phyloP scores from a whole-genome alignment of 306 rosid species.

The Albizia julibrissin region DNA sequence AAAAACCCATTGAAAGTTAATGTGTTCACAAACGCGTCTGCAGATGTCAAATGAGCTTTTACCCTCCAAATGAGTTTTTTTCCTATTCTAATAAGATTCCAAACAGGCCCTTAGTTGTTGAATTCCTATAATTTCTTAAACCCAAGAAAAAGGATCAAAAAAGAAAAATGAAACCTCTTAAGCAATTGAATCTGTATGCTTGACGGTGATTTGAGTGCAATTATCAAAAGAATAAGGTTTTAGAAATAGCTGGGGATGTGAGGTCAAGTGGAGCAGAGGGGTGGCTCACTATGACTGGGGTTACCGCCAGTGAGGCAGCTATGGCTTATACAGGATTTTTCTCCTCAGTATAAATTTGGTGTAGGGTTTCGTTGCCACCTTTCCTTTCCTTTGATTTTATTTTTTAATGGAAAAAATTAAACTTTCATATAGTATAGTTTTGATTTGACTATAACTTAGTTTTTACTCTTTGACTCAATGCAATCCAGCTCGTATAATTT shows the following conservation, averaged over 20 bases:
- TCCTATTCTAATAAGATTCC: too few species aligned
- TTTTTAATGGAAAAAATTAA: not conserved
- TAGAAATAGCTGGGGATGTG: too few species aligned
- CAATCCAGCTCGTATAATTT: too few species aligned
- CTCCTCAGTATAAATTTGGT: not conserved
- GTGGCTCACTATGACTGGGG: constrained; percentile 52
- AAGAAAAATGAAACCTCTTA: not conserved
- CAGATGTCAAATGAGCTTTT: too few species aligned
- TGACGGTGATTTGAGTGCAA: constrained; percentile 17
- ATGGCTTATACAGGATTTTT: constrained; percentile 54
- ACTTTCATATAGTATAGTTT: too few species aligned
- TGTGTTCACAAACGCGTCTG: too few species aligned
- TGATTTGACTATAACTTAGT: too few species aligned
- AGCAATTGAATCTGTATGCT: constrained; percentile 8
- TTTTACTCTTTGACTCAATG: too few species aligned
- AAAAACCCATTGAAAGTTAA: too few species aligned
- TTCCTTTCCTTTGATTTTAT: not conserved
- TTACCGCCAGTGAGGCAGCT: constrained; percentile 37
- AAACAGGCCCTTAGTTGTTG: too few species aligned
- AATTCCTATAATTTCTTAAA: not conserved
- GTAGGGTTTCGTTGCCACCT: not conserved
- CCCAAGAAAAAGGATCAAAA: not conserved
- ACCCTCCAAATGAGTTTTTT: too few species aligned
- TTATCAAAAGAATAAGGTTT: too few species aligned
- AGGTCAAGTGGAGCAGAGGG: not conserved